Percentiles rank a stretch among this genome's conserved stretches.
phyloP scores from a whole-genome alignment of 257 asterid species.

The Prunella vulgaris region DNA sequence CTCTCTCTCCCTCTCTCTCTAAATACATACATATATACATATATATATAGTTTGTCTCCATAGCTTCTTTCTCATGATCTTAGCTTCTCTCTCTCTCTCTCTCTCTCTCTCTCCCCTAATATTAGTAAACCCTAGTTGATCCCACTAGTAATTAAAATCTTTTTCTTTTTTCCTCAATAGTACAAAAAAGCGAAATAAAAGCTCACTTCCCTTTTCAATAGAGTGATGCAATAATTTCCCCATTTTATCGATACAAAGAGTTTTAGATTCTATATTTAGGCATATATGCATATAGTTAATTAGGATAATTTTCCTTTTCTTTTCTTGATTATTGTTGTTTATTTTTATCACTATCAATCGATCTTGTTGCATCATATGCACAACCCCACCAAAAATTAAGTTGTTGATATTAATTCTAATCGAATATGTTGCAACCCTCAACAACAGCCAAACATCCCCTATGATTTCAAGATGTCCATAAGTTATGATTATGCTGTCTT shows the following conservation, averaged over 20 bases:
- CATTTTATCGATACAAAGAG: neutral
- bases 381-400: neutral
- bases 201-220: neutral
- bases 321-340: neutral
- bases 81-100: neutral
- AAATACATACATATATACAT: neutral
- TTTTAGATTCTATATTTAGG: neutral
- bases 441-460: constrained; percentile 14
- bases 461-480: constrained; percentile 20
- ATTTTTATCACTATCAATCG: neutral
- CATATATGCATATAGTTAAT: neutral
- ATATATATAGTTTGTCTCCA: neutral
- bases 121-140: constrained; percentile 11
- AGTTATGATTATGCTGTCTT: constrained; percentile 22
- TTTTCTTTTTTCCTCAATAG: neutral
- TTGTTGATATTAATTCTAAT: no score
- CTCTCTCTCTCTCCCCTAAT: no score
- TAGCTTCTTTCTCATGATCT: neutral
- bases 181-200: neutral
- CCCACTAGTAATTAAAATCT: neutral
- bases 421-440: constrained; percentile 9
- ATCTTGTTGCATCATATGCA: neutral
- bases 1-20: neutral
- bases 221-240: constrained; percentile 8
- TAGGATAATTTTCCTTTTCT: neutral